Evolutionary conservation across 2,329 filamentous ascomycete genomes (phyloP).

Genomic region (Cercospora beticola): DNA sequence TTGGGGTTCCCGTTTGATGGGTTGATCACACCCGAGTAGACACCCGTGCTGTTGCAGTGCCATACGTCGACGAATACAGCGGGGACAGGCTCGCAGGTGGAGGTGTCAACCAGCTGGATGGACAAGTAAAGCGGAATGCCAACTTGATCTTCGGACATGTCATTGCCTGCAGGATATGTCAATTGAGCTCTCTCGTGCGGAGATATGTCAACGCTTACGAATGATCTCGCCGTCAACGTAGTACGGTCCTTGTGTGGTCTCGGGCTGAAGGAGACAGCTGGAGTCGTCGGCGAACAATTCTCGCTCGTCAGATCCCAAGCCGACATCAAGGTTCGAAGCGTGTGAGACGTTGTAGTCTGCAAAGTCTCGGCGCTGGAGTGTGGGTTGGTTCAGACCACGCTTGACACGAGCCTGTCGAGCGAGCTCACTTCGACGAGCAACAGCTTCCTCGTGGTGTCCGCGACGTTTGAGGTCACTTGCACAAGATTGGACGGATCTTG

Average conservation of each 20-base stretch:
- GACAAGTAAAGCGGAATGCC: conserved; percentile 47
- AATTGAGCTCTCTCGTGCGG: background rate
- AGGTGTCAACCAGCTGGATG: conserved; percentile 47
- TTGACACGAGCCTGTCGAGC: conserved; percentile 22
- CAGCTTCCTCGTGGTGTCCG: conserved; percentile 23
- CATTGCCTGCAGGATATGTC: conserved; percentile 18
- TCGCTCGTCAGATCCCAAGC: conserved; percentile 26
- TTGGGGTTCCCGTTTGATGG: conserved; percentile 39
- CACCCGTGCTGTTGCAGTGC: conserved; percentile 46
- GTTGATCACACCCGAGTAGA: conserved; percentile 43
- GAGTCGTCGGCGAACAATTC: conserved; percentile 29
- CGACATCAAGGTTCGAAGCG: conserved; percentile 21
- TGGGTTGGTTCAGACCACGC: conserved; percentile 18
- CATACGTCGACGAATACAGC: conserved; percentile 48
- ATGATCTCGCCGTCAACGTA: conserved; percentile 35
- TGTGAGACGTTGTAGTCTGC: conserved; percentile 28
- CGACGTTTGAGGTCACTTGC: conserved; percentile 22
- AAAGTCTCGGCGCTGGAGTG: conserved; percentile 27
- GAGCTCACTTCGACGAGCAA: conserved; percentile 27
- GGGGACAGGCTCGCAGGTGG: conserved; percentile 45
- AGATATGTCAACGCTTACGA: conserved; percentile 27
- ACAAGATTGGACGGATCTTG: conserved; percentile 27
- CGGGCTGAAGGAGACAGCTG: conserved; percentile 32
- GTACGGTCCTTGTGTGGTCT: conserved; percentile 30
- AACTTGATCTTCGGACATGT: conserved; percentile 45